phyloP scores from a whole-genome alignment of 306 rosid genomes.

The Pterocarpus macrocarpus region DNA sequence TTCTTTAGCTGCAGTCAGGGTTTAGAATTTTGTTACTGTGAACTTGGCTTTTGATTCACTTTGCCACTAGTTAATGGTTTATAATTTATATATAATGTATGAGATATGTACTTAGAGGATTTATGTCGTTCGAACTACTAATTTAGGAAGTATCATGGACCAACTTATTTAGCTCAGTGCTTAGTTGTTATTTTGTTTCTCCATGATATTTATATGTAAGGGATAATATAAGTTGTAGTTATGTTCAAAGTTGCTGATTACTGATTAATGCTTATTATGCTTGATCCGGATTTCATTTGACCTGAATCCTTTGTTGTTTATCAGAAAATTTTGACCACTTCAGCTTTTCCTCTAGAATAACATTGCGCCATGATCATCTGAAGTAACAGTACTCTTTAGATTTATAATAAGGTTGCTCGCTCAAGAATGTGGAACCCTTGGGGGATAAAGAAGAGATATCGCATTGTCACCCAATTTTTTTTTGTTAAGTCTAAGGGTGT shows the following conservation, averaged over 20 bases:
- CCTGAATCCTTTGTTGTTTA: not conserved
- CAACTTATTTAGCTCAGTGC: slow-evolving; percentile 8
- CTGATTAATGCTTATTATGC: not conserved
- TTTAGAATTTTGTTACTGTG: slow-evolving; percentile 45
- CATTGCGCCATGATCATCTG: not conserved
- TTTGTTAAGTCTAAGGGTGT: not conserved
- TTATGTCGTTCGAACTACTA: slow-evolving; percentile 20
- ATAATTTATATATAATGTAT: slow-evolving; percentile 34
- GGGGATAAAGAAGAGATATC: not conserved
- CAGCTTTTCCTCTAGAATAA: not conserved
- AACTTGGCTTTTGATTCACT: slow-evolving; percentile 45
- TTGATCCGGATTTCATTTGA: not conserved
- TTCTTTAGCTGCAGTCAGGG: slow-evolving; percentile 38
- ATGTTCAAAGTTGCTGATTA: not conserved
- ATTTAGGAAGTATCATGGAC: slow-evolving; percentile 28
- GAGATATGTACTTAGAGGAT: slow-evolving; percentile 23
- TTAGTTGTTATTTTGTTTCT: slow-evolving; percentile 37
- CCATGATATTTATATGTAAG: slow-evolving; percentile 9
- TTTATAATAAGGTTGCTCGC: not conserved
- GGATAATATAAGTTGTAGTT: slow-evolving; percentile 33
- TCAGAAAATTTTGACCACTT: slow-evolving; percentile 1
- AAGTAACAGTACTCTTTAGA: not conserved
- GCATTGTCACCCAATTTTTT: not conserved
- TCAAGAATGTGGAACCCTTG: not conserved
- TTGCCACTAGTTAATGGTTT: slow-evolving; percentile 25